Evolutionary conservation across 352 stramenopile genomes (phyloP), one percentile per base, ranked within the genome.

Genomic region (Phytopythium cucurbitacearum): DNA sequence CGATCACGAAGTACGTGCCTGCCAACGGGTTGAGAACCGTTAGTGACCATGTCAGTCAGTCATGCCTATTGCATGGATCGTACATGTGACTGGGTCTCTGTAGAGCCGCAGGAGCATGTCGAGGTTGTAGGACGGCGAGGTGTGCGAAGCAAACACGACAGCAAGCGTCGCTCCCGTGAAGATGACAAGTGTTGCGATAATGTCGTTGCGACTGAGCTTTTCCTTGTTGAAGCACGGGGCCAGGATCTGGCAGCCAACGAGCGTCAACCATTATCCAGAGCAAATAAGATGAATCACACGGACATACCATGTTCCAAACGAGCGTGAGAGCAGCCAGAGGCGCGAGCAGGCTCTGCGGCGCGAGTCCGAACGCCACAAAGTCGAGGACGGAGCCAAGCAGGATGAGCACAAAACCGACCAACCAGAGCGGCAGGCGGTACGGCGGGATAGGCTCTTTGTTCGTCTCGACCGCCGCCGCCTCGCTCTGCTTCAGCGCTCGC

Each of bases 351-450:
- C 82, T 96, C 65, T 96, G 86, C 6, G 90, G 89, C 5, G 89
- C 89, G 12, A 97, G 57, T 0, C 90, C 89, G 37, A 97, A 96
- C 0, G 89, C 89, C 4, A 97, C 74, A 68, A 97, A 97, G 60
- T 97, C 90, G 39, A 96, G 65, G 4, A 96, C 71, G 0, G 83
- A 94, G n/a, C 87, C 87, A 3, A 76, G 57, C 0, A 84, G 54
- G 52, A 95, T 92, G 9, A 96, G 62, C 15, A 89, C 62, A 36
- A 96, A 94, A 2, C 89, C 89, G 7, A 96, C 52, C 13, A 73
- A 63, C 88, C 89, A 97, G 1, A 96, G 54, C 10, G 89, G 89
- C 44, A 96, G 67, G 3, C 73, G 66, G 60, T 91, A 92, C 15
- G 83, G 76, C 1, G 83, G 78, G 12, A 73, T 62, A 0, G 76